Conservation (phyloP, 2,329 filamentous ascomycete genomes). For the Cercospora zeae-maydis region DNA sequence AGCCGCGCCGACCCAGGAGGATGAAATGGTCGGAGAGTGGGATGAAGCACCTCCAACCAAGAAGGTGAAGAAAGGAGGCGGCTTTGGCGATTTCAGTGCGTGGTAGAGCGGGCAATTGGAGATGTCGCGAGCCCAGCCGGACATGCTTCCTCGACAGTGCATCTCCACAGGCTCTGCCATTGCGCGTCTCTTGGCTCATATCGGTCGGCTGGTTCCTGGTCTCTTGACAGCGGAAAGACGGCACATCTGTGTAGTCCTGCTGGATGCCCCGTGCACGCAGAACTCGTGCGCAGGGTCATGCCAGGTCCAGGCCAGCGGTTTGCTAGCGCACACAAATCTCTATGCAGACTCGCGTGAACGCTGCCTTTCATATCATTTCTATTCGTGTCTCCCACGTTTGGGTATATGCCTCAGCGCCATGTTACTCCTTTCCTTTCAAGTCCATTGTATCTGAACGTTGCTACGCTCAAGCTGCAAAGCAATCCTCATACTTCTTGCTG, state of each 20-base stretch:
- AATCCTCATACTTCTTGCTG: constrained; percentile 66
- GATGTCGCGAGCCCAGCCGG: neutral
- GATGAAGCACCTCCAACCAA: constrained; percentile 73
- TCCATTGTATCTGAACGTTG: neutral
- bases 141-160: neutral
- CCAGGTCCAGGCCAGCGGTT: neutral
- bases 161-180: neutral
- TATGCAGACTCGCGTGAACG: neutral
- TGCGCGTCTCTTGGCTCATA: too few species aligned
- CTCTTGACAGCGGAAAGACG: neutral
- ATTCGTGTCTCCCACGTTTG: constrained; percentile 8
- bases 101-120: constrained; percentile 56
- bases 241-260: neutral
- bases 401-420: constrained; percentile 7
- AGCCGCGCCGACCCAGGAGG: constrained; percentile 41
- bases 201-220: neutral
- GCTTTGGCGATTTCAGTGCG: constrained; percentile 91
- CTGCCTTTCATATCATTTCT: neutral
- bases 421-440: neutral
- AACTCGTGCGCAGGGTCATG: neutral
- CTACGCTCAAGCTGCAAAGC: constrained; percentile 51
- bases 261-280: neutral
- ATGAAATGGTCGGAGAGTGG: constrained; percentile 60
- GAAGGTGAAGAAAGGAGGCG: constrained; percentile 61
- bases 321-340: neutral